Evolutionary conservation across 1,284 basidiomycete species (phyloP).

Genomic region (Trichosporon ovoides): DNA sequence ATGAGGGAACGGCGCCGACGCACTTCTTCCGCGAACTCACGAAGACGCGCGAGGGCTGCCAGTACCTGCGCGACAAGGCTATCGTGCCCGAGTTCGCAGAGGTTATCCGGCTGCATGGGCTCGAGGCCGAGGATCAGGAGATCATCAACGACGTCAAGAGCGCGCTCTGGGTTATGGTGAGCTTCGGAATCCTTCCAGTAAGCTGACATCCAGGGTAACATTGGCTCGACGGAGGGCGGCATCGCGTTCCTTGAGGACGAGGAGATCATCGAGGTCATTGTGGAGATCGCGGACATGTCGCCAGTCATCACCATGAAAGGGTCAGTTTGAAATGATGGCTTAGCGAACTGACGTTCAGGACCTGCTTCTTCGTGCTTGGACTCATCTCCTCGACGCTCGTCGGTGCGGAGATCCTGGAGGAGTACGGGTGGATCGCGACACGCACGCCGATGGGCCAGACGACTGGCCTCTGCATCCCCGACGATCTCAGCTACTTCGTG

Average conservation of each 20-base stretch:
- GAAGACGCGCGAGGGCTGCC: slow-evolving; percentile 90
- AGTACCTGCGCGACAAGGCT: slow-evolving; percentile 79
- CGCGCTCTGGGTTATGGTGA: slow-evolving; percentile 90
- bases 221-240: slow-evolving; percentile 83
- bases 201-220: slow-evolving; percentile 66
- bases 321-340: slow-evolving; percentile 54
- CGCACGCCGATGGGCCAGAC: slow-evolving; percentile 79
- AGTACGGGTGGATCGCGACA: slow-evolving; percentile 88
- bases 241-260: slow-evolving; percentile 93
- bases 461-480: slow-evolving; percentile 86
- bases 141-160: slow-evolving; percentile 87
- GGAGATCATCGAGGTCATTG: slow-evolving; percentile 79
- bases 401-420: slow-evolving; percentile 77
- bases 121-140: slow-evolving; percentile 75
- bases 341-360: slow-evolving; percentile 53
- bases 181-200: slow-evolving; percentile 40
- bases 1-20: slow-evolving; percentile 80
- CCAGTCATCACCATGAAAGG: slow-evolving; percentile 86
- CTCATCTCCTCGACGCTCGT: slow-evolving; percentile 67
- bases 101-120: slow-evolving; percentile 79
- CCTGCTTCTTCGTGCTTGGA: slow-evolving; percentile 92
- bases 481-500: slow-evolving; percentile 72
- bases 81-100: slow-evolving; percentile 88
- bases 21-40: slow-evolving; percentile 98
- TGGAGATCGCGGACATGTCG: slow-evolving; percentile 86